Evolutionary conservation across 2,329 filamentous ascomycete genomes (phyloP).

Genomic region (Tothia fuscella): DNA sequence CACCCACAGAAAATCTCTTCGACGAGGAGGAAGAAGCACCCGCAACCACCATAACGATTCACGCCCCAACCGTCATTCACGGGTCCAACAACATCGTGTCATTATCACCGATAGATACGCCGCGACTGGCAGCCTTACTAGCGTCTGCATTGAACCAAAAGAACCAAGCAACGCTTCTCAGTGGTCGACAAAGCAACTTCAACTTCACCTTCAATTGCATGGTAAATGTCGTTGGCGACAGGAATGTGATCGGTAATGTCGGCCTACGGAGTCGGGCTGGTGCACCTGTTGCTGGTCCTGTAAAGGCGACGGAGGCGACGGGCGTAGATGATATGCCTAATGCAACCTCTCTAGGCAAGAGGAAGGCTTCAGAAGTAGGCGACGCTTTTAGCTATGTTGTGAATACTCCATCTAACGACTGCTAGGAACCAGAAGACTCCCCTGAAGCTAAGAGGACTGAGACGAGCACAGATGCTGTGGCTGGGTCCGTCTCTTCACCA

Average conservation of each 20-base stretch:
- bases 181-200: no score
- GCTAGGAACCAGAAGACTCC: not conserved
- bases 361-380: not conserved
- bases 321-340: not conserved
- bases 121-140: slow-evolving; percentile 33
- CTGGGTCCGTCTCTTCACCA: no score
- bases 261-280: not conserved
- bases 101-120: slow-evolving; percentile 30
- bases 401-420: not conserved
- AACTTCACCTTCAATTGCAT: slow-evolving; percentile 10
- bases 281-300: not conserved
- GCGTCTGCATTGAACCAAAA: slow-evolving; percentile 27
- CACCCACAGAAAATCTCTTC: not conserved
- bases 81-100: slow-evolving; percentile 40
- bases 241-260: slow-evolving; percentile 32
- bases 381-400: not conserved
- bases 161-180: not conserved
- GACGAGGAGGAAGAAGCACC: not conserved
- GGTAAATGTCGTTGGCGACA: slow-evolving; percentile 26
- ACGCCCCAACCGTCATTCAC: slow-evolving; percentile 35
- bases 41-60: slow-evolving; percentile 31
- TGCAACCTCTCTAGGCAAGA: not conserved
- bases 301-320: not conserved
- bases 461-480: no score
- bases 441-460: not conserved